phyloP scores from a whole-genome alignment of 257 asterid genomes.

The Nyctanthes arbortristis region DNA sequence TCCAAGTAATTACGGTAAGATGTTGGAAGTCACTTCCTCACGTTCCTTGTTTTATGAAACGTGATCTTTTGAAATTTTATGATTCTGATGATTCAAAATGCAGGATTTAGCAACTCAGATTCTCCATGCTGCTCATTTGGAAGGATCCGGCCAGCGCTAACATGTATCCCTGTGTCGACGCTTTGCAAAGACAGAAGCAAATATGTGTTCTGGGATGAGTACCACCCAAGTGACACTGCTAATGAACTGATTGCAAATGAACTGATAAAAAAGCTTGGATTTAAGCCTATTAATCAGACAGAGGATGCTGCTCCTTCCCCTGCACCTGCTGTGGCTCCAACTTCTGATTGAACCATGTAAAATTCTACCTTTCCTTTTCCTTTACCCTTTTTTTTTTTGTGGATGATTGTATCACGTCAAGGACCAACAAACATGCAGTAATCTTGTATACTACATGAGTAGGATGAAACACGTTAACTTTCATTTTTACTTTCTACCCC shows the following conservation, averaged over 20 bases:
- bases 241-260: slow-evolving; percentile 69
- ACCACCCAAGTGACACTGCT: slow-evolving; percentile 83
- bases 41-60: no score
- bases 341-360: slow-evolving; percentile 29
- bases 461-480: no score
- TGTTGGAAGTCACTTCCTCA: no score
- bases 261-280: slow-evolving; percentile 63
- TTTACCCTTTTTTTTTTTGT: no score
- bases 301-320: slow-evolving; percentile 36
- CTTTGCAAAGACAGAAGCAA: slow-evolving; percentile 84
- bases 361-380: neutral
- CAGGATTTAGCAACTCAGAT: slow-evolving; percentile 76
- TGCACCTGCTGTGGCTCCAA: slow-evolving; percentile 49
- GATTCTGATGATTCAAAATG: no score
- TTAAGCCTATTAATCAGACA: slow-evolving; percentile 32
- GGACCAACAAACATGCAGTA: neutral
- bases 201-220: slow-evolving; percentile 93
- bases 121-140: slow-evolving; percentile 93
- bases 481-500: neutral
- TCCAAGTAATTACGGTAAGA: slow-evolving; percentile 67
- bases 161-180: slow-evolving; percentile 74
- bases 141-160: slow-evolving; percentile 77
- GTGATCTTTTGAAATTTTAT: no score
- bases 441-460: no score
- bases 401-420: neutral